A percentile compares a stretch with the other conserved stretches of the same genome.
These are phyloP conservation scores for Parascedosporium putredinis DNA, from an alignment of 2,329 filamentous ascomycete genomes.

Conservation along the genomic window DNA sequence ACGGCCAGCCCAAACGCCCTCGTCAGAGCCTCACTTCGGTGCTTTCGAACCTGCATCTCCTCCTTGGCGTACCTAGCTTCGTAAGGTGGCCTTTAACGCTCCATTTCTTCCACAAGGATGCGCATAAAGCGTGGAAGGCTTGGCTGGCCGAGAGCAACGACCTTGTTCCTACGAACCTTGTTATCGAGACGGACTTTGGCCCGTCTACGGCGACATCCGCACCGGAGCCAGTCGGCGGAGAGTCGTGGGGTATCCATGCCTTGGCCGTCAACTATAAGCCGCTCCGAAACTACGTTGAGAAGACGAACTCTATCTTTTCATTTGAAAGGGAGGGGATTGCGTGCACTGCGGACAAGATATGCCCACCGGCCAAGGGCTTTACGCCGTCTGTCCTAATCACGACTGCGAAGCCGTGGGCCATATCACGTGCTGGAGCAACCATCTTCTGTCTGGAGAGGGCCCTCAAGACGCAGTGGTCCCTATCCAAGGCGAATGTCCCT, in stretches of 20 bases:
- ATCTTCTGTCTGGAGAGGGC: slow-evolving; percentile 31
- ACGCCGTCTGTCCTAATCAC: slow-evolving; percentile 44
- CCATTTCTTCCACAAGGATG: slow-evolving; percentile 66
- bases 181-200: slow-evolving; percentile 47
- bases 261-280: slow-evolving; percentile 45
- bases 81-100: slow-evolving; percentile 70
- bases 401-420: slow-evolving; percentile 49
- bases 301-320: slow-evolving; percentile 40
- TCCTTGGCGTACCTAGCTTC: slow-evolving; percentile 74
- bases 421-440: slow-evolving; percentile 46
- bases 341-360: slow-evolving; percentile 39
- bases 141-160: slow-evolving; percentile 41
- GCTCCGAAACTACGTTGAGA: slow-evolving; percentile 43
- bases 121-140: slow-evolving; percentile 56
- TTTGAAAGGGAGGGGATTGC: slow-evolving; percentile 48
- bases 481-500: slow-evolving; percentile 57
- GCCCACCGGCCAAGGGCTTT: slow-evolving; percentile 36
- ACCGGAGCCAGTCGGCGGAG: background rate
- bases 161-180: slow-evolving; percentile 35
- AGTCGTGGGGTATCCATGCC: slow-evolving; percentile 38
- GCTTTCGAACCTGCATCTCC: slow-evolving; percentile 69
- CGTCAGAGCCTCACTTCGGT: slow-evolving; percentile 53
- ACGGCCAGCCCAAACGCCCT: slow-evolving; percentile 46
- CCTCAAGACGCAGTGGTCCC: slow-evolving; percentile 48
- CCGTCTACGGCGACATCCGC: slow-evolving; percentile 8